Evolutionary conservation across 139 green algal species (phyloP).

Genomic region (Micractinium conductrix): DNA sequence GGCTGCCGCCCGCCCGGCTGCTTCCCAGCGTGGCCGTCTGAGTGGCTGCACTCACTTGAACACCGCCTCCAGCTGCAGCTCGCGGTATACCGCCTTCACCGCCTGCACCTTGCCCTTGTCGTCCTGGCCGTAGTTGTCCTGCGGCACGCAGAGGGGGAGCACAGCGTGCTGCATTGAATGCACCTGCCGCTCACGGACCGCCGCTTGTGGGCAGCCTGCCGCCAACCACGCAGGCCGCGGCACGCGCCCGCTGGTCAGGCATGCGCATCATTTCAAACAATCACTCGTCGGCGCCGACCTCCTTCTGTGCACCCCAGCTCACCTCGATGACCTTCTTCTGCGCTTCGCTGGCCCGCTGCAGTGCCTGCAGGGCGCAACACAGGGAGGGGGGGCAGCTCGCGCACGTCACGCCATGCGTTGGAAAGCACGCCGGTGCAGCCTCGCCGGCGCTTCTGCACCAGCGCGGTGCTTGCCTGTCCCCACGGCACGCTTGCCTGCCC

Average conservation of each 20-base stretch:
- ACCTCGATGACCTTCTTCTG: constrained; percentile 89
- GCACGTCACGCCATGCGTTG: too few species aligned
- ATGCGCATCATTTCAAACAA: too few species aligned
- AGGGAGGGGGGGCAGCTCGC: background rate
- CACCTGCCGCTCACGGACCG: too few species aligned
- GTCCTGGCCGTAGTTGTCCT: constrained; percentile 92
- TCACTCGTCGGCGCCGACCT: too few species aligned
- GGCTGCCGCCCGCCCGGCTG: background rate
- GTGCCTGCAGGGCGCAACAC: constrained; percentile 57
- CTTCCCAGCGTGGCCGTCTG: background rate
- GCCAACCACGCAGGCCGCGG: too few species aligned
- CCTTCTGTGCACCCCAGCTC: background rate
- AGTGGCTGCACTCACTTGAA: constrained; percentile 66
- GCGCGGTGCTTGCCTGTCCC: too few species aligned
- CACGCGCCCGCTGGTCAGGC: too few species aligned
- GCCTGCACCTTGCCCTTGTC: constrained; percentile 71
- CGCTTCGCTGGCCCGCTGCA: constrained; percentile 75
- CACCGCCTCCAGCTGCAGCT: constrained; percentile 83
- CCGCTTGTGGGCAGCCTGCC: background rate
- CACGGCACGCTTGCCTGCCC: too few species aligned
- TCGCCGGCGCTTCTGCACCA: too few species aligned
- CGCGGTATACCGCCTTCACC: constrained; percentile 92
- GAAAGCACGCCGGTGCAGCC: too few species aligned
- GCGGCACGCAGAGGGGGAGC: too few species aligned
- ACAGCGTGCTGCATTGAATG: too few species aligned